These are phyloP conservation scores for Myrica gale DNA, from an alignment of 306 rosid genomes.

Conservation along the genomic window DNA sequence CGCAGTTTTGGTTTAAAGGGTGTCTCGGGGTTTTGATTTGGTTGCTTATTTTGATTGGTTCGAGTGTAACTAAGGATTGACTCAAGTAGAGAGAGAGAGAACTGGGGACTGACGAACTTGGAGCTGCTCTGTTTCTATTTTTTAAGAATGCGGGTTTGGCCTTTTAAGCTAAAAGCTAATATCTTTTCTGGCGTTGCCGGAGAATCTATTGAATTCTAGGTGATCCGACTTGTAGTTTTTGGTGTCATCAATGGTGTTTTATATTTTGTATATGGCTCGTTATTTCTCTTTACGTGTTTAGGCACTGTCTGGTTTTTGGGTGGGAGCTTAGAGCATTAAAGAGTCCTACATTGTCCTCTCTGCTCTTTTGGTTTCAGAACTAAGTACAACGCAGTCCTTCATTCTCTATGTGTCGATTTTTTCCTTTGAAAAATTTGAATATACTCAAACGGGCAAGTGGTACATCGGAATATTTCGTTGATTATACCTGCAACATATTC, in stretches of 20 bases:
- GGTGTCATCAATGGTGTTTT: no score
- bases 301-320: no score
- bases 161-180: no score
- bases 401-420: neutral
- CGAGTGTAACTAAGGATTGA: neutral
- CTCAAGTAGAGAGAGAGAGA: no score
- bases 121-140: no score
- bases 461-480: neutral
- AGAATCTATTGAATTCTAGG: neutral
- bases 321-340: no score
- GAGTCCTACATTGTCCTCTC: neutral
- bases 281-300: no score
- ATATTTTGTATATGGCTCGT: no score
- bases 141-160: no score
- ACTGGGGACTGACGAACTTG: no score
- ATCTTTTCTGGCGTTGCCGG: no score
- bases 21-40: neutral
- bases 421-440: neutral
- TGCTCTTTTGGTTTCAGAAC: neutral
- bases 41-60: neutral
- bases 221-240: neutral
- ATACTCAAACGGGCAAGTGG: neutral
- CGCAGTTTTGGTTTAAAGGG: neutral
- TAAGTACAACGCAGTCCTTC: neutral
- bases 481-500: constrained; percentile 22